Evolutionary conservation across 768 basidiomycete species (phyloP).

Genomic region (Stropharia rugosoannulata): DNA sequence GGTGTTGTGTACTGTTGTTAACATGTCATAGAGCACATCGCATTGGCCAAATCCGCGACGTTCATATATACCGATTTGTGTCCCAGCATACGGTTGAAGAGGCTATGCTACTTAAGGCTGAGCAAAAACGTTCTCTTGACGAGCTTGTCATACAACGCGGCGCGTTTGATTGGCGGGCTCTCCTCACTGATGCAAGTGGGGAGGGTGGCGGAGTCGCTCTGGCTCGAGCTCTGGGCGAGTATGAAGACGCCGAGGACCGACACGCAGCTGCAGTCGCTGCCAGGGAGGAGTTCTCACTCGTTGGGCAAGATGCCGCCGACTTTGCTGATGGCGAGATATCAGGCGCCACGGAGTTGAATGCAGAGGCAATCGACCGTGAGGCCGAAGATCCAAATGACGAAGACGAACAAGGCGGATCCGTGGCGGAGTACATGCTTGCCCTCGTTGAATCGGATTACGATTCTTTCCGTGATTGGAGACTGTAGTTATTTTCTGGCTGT

Average conservation of each 20-base stretch:
- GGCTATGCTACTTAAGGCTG: constrained; percentile 95
- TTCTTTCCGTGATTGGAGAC: constrained; percentile 72
- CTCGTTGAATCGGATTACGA: constrained; percentile 63
- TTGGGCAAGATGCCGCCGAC: constrained; percentile 80
- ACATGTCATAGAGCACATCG: constrained; percentile 74
- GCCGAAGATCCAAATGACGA: constrained; percentile 42
- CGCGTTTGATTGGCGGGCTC: constrained; percentile 90
- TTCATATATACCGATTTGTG: constrained; percentile 95
- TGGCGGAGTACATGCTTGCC: constrained; percentile 83
- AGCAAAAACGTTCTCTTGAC: constrained; percentile 92
- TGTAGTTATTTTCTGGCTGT: constrained; percentile 29
- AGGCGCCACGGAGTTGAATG: constrained; percentile 9
- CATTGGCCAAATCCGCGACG: constrained; percentile 96
- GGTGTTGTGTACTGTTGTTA: not conserved
- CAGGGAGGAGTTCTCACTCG: constrained; percentile 66
- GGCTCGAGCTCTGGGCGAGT: constrained; percentile 76
- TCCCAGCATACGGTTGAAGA: constrained; percentile 92
- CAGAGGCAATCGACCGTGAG: constrained; percentile 28
- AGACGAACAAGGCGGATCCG: constrained; percentile 65
- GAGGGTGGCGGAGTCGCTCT: constrained; percentile 34
- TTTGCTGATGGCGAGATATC: constrained; percentile 44
- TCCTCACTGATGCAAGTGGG: constrained; percentile 55
- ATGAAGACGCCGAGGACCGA: constrained; percentile 87
- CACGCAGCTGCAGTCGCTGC: constrained; percentile 78
- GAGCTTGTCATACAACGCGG: constrained; percentile 91